Evolutionary conservation across 768 basidiomycete species (phyloP).

Genomic region (Lentinula aciculospora): DNA sequence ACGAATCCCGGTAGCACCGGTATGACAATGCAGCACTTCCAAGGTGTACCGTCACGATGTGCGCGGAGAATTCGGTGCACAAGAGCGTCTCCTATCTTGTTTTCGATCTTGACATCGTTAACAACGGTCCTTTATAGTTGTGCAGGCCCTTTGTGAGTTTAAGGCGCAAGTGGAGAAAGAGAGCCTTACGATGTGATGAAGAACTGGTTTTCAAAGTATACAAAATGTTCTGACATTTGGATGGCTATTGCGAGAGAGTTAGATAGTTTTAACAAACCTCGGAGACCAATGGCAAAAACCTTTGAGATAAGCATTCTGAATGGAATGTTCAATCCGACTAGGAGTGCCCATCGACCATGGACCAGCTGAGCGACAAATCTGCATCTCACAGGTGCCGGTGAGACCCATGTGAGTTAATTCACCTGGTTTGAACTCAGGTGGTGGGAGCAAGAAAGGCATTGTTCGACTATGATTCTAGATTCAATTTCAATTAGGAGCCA

Average conservation of each 20-base stretch:
- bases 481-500: not conserved
- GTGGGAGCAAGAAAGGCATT: conserved; percentile 93
- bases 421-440: conserved; percentile 82
- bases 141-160: not conserved
- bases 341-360: conserved; percentile 96
- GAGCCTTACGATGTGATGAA: conserved; percentile 77
- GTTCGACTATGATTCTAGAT: conserved; percentile 79
- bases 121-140: conserved; percentile 60
- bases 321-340: conserved; percentile 81
- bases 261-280: not conserved
- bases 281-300: conserved; percentile 35
- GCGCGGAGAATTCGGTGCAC: conserved; percentile 89
- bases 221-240: conserved; percentile 91
- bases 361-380: conserved; percentile 92
- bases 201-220: conserved; percentile 97
- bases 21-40: conserved; percentile 91
- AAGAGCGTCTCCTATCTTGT: conserved; percentile 91
- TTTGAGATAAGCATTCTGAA: conserved; percentile 91
- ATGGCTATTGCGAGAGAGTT: conserved; percentile 50
- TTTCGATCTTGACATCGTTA: conserved; percentile 83
- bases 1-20: conserved; percentile 92
- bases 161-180: not conserved
- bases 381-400: conserved; percentile 94
- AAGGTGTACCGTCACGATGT: conserved; percentile 70
- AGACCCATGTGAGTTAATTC: conserved; percentile 78